These are phyloP conservation scores for Lathyrus oleraceus DNA, from an alignment of 306 rosid genomes.

Conservation along the genomic window DNA sequence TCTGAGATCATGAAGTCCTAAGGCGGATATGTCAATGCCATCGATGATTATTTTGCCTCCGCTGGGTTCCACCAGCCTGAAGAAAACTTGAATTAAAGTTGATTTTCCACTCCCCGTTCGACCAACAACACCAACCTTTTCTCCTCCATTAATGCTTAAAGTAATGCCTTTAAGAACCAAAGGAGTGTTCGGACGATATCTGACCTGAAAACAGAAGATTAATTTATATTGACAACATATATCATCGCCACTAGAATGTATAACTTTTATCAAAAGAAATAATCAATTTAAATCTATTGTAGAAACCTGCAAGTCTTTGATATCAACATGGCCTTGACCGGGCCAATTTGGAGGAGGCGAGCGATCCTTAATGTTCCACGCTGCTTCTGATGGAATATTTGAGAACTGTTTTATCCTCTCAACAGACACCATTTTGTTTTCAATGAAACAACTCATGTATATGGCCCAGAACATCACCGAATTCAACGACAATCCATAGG, in stretches of 20 bases:
- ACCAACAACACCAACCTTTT: constrained; percentile 91
- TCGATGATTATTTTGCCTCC: constrained; percentile 86
- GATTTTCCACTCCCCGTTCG: constrained; percentile 97
- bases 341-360: constrained; percentile 88
- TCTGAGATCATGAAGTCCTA: constrained; percentile 94
- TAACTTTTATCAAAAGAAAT: no score
- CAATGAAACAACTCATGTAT: constrained; percentile 86
- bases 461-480: constrained; percentile 71
- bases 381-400: constrained; percentile 76
- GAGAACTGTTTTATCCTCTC: constrained; percentile 89
- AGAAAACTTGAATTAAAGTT: constrained; percentile 87
- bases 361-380: constrained; percentile 65
- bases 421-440: constrained; percentile 95
- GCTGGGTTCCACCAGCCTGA: constrained; percentile 92
- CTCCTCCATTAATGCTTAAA: constrained; percentile 79
- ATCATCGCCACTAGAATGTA: no score
- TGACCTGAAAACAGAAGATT: constrained; percentile 59
- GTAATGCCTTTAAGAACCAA: constrained; percentile 89
- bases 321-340: constrained; percentile 69
- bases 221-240: no score
- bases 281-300: constrained; percentile 17
- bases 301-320: constrained; percentile 74
- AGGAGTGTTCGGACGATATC: constrained; percentile 89
- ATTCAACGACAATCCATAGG: constrained; percentile 85
- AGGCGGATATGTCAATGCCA: constrained; percentile 61